Conservation (phyloP, 139 green algal genomes). For the Chlamydomonas incerta region DNA sequence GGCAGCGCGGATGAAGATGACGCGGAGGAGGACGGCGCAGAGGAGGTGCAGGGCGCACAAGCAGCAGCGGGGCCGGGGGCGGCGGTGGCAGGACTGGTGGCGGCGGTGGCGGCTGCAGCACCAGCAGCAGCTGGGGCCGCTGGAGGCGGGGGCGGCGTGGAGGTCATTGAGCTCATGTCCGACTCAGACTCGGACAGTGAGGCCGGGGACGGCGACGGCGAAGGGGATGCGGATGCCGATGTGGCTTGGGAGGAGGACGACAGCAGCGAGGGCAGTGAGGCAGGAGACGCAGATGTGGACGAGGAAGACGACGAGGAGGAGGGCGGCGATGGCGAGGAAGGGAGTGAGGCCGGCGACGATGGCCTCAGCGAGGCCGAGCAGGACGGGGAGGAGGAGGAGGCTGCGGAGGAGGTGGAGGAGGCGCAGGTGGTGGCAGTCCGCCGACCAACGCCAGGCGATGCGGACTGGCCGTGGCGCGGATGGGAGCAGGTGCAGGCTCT, state of each 20-base stretch:
- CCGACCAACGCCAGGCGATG: not conserved
- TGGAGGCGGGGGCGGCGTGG: no score
- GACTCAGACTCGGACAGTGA: not conserved
- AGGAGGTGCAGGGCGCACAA: no score
- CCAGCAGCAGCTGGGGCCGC: no score
- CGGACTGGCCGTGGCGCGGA: not conserved
- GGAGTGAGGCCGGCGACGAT: not conserved
- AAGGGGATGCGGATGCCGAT: not conserved
- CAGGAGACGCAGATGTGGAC: no score
- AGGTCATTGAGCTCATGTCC: no score
- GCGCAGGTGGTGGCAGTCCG: not conserved
- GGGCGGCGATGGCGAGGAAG: not conserved
- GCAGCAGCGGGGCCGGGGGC: no score
- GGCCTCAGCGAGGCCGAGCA: not conserved
- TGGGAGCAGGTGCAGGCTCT: slow-evolving; percentile 18
- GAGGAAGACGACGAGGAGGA: not conserved
- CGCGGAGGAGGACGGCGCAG: no score
- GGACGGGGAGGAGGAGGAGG: not conserved
- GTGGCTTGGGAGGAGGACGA: not conserved
- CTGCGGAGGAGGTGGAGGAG: not conserved
- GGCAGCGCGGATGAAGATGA: no score
- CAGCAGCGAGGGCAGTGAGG: not conserved
- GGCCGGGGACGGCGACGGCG: not conserved
- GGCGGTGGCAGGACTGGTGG: no score
- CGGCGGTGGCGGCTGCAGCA: no score